Evolutionary conservation across 805 yeast species (phyloP).

Genomic region (Lachancea meyersii): DNA sequence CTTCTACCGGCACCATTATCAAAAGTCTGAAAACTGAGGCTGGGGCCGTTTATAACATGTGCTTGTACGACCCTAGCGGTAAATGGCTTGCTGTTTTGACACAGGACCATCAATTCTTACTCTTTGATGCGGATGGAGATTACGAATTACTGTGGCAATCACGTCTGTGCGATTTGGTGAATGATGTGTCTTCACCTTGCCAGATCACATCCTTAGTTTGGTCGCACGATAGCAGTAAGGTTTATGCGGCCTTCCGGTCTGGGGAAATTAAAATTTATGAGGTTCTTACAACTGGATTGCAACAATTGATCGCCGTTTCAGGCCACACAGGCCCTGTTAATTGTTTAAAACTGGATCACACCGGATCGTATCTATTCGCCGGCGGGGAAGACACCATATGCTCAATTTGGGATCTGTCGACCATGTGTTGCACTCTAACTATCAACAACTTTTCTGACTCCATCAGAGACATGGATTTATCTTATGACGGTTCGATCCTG

Average conservation of each 20-base stretch:
- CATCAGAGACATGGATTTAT: conserved; percentile 20
- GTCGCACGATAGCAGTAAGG: conserved; percentile 32
- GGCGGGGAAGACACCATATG: conserved; percentile 39
- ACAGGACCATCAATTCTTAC: conserved; percentile 33
- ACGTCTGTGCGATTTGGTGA: neutral
- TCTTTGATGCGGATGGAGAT: conserved; percentile 33
- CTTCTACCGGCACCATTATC: conserved; percentile 13
- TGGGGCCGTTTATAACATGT: conserved; percentile 18
- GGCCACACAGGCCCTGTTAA: conserved; percentile 50
- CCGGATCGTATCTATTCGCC: conserved; percentile 44
- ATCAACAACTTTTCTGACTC: conserved; percentile 18
- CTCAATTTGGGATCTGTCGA: conserved; percentile 20
- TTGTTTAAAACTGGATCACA: conserved; percentile 44
- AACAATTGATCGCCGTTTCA: conserved; percentile 18
- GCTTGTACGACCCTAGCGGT: conserved; percentile 43
- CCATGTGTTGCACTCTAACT: conserved; percentile 15
- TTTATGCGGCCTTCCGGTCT: conserved; percentile 42
- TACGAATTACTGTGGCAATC: conserved; percentile 22
- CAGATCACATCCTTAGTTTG: conserved; percentile 16
- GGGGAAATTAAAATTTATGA: conserved; percentile 37
- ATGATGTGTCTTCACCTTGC: conserved; percentile 1
- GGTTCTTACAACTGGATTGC: conserved; percentile 9
- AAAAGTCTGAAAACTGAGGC: conserved; percentile 15
- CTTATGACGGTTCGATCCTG: conserved; percentile 21
- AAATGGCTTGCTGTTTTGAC: conserved; percentile 40